Percentiles rank a stretch among this genome's conserved stretches.
Conservation (phyloP, 352 stramenopile genomes). For the Pythium scleroteichum region DNA sequence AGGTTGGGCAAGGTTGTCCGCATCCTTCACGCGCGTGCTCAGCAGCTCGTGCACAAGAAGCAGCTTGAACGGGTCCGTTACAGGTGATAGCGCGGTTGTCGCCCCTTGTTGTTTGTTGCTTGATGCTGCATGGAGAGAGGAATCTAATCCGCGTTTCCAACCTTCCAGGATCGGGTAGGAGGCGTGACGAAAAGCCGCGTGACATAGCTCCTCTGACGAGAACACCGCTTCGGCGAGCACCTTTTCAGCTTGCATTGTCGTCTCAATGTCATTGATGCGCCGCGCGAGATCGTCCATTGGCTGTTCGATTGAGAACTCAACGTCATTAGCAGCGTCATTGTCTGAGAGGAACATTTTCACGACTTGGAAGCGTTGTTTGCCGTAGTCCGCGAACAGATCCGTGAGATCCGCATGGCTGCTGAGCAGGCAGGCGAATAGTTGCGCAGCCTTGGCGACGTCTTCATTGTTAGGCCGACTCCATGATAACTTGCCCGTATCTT, state of each 20-base stretch:
- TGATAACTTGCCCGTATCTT: constrained; percentile 25
- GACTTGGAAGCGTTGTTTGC: constrained; percentile 67
- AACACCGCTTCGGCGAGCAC: constrained; percentile 50
- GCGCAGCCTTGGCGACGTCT: constrained; percentile 49
- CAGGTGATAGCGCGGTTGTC: constrained; percentile 16
- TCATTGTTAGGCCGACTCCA: constrained; percentile 56
- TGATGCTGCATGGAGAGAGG: constrained; percentile 22
- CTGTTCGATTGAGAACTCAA: constrained; percentile 41
- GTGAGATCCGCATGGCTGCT: constrained; percentile 50
- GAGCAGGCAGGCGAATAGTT: constrained; percentile 66
- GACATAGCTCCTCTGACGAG: constrained; percentile 57
- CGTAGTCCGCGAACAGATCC: constrained; percentile 64
- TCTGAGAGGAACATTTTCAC: constrained; percentile 54
- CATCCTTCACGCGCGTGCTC: constrained; percentile 26
- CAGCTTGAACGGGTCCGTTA: constrained; percentile 50
- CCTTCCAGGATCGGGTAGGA: constrained; percentile 53
- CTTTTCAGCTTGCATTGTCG: constrained; percentile 62
- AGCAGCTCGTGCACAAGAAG: constrained; percentile 60
- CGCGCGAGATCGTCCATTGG: constrained; percentile 37
- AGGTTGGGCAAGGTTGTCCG: constrained; percentile 46
- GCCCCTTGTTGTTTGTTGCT: constrained; percentile 1
- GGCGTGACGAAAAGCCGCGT: constrained; percentile 62
- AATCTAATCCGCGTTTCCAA: constrained; percentile 48
- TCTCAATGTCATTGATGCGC: constrained; percentile 50
- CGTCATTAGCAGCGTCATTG: constrained; percentile 21